Conservation (phyloP, 768 basidiomycete species). For the Lactarius hatsudake region DNA sequence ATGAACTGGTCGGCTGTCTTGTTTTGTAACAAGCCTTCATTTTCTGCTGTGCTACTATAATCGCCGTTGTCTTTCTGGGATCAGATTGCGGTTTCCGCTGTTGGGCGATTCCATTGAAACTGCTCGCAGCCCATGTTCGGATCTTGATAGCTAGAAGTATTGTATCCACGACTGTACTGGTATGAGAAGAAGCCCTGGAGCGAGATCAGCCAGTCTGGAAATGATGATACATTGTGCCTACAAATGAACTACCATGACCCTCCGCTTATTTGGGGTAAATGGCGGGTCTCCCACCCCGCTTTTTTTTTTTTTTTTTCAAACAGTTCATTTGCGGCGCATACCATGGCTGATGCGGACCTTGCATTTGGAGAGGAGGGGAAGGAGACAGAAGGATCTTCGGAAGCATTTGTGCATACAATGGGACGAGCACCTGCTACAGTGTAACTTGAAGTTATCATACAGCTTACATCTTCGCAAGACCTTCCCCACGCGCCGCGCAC, state of each 20-base stretch:
- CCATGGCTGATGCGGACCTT: neutral
- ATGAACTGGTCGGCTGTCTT: neutral
- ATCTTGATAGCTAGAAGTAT: neutral
- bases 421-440: neutral
- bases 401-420: neutral
- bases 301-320: too few relatives aligned
- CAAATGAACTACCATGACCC: neutral
- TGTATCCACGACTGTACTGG: neutral
- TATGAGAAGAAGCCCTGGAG: neutral
- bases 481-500: neutral
- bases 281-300: neutral
- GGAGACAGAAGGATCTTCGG: neutral
- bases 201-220: slow-evolving; percentile 1
- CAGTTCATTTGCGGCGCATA: neutral
- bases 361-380: neutral
- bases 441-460: neutral
- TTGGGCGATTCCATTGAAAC: slow-evolving; percentile 18
- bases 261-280: slow-evolving; percentile 6
- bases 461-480: neutral
- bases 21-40: neutral
- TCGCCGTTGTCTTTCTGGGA: slow-evolving; percentile 20
- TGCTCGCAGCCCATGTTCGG: neutral
- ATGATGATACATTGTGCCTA: neutral
- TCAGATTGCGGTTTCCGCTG: neutral
- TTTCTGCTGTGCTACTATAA: neutral